These are phyloP conservation scores for Diaporthe australafricana DNA, from an alignment of 2,329 filamentous ascomycete genomes.

Conservation along the genomic window DNA sequence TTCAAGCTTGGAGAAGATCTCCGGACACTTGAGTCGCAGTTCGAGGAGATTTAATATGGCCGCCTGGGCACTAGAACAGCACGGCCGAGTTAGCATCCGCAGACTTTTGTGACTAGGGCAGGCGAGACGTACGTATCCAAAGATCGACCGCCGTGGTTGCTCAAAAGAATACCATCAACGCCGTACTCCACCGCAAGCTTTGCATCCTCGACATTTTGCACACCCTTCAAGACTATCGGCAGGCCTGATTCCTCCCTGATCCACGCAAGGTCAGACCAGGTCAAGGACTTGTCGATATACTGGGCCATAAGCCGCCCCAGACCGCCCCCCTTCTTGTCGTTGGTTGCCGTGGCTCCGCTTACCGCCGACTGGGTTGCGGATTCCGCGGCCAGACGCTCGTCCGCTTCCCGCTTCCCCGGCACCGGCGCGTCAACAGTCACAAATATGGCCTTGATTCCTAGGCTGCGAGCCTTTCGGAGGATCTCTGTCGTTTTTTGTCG, in stretches of 20 bases:
- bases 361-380: conserved; percentile 50
- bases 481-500: conserved; percentile 60
- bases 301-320: conserved; percentile 63
- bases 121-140: conserved; percentile 11
- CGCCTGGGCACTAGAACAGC: neutral
- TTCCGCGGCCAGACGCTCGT: conserved; percentile 62
- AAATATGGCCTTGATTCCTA: conserved; percentile 63
- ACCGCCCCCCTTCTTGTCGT: conserved; percentile 65
- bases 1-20: conserved; percentile 61
- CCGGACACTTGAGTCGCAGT: conserved; percentile 61
- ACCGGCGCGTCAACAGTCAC: conserved; percentile 68
- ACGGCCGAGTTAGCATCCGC: neutral
- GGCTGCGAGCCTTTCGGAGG: conserved; percentile 50
- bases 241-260: conserved; percentile 57
- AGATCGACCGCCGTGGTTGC: conserved; percentile 34
- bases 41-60: conserved; percentile 56
- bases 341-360: conserved; percentile 55
- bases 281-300: conserved; percentile 63
- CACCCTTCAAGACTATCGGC: conserved; percentile 67
- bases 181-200: conserved; percentile 60
- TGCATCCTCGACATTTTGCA: conserved; percentile 68
- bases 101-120: neutral
- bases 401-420: conserved; percentile 67
- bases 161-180: conserved; percentile 24
- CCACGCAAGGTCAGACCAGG: conserved; percentile 66